phyloP scores from a whole-genome alignment of 2,329 filamentous ascomycete species.

The Phialophora expanda region DNA sequence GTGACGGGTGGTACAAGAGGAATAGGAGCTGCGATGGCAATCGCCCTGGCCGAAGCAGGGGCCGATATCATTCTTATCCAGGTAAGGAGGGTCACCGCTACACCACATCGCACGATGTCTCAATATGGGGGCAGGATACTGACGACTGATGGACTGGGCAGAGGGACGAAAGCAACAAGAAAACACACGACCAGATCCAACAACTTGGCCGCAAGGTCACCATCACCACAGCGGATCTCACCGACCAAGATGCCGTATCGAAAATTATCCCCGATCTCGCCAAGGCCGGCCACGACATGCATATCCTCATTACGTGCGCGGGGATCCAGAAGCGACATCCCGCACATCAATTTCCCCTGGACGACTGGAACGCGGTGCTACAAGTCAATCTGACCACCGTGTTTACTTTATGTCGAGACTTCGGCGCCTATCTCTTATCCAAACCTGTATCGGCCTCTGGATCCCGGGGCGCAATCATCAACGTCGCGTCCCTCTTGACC shows the following conservation, averaged over 20 bases:
- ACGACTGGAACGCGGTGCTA: slow-evolving; percentile 79
- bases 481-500: slow-evolving; percentile 78
- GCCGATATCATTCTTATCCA: slow-evolving; percentile 53
- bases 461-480: slow-evolving; percentile 66
- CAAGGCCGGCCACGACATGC: slow-evolving; percentile 61
- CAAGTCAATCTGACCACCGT: slow-evolving; percentile 86
- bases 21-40: slow-evolving; percentile 55
- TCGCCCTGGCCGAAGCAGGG: slow-evolving; percentile 55
- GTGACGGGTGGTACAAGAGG: slow-evolving; percentile 55
- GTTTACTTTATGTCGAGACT: slow-evolving; percentile 77
- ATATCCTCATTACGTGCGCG: slow-evolving; percentile 84
- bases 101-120: neutral
- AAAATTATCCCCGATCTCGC: slow-evolving; percentile 48
- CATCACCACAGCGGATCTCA: slow-evolving; percentile 53
- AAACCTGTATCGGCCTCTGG: slow-evolving; percentile 48
- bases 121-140: neutral
- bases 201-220: slow-evolving; percentile 48
- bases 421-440: slow-evolving; percentile 77
- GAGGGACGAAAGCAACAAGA: slow-evolving; percentile 55
- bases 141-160: neutral
- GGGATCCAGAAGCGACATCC: slow-evolving; percentile 83
- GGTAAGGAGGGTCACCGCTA: slow-evolving; percentile 17
- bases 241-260: slow-evolving; percentile 49
- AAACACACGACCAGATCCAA: slow-evolving; percentile 48
- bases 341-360: slow-evolving; percentile 73